Base-by-base conservation (phyloP, 257 asterid species). In the Mitragyna speciosa region DNA sequence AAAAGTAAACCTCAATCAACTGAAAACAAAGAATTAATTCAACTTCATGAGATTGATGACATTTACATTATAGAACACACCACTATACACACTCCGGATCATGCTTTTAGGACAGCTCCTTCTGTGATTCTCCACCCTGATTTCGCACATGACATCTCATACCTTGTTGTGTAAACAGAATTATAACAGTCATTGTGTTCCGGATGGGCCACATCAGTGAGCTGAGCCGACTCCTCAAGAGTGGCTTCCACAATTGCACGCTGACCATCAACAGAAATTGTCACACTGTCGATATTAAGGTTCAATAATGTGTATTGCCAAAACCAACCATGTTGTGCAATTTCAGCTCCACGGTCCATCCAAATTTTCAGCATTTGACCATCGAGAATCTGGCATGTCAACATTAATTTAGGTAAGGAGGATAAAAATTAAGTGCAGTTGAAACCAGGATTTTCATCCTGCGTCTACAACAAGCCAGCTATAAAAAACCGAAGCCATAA, bases 341-440 rank as follows among this genome's bases (percentile, higher is more conserved):
- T 89, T 89, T 93, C 99, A 58, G 91, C 84, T 36, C 95, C 97
- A 59, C 89, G 90, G 47, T 95, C 98, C 0, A 91, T 88, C 99
- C 99, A 93, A 66, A 92, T 86, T 88, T 89, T 93, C 72, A 95
- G 94, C 99, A 95, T 93, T 84, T 92, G 97, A 73, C 99, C 98
- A 79, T 93, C 99, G 91, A 95, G 84, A 75, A 95, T 93, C 99
- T 95, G 89, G 36, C 69, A 84, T 51, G 78, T 74, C 47, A 84
- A 75, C 41, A 66, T 39, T 64, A 16, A 22, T 70, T 54, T 56
- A 47, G 39, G 58, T 67, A 47, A 71, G 72, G 26, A 72, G 15
- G 19, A 71, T 31, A 31, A 47, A 33, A 56, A 48, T 39, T 56
- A 74, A 30, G 26, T 20, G 64, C 39, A 56, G 28, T 75, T 20